Percentiles rank a stretch among this genome's conserved stretches.
Evolutionary conservation across 2,329 filamentous ascomycete species (phyloP).

Genomic region (Fusarium subglutinans): DNA sequence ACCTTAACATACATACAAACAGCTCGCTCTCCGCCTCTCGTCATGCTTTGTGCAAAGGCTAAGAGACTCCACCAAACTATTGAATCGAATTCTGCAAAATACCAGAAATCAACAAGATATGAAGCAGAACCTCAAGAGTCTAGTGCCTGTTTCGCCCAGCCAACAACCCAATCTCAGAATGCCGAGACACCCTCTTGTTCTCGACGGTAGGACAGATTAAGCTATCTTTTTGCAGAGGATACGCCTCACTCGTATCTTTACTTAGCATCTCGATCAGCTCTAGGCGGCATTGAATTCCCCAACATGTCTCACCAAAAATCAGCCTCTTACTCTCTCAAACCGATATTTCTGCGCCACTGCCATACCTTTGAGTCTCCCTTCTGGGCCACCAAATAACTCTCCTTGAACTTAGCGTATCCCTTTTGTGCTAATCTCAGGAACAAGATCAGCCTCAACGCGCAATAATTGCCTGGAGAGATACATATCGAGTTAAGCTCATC

Average conservation of each 20-base stretch:
- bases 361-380: slow-evolving; percentile 34
- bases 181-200: slow-evolving; percentile 29
- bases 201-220: slow-evolving; percentile 15
- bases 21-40: background rate
- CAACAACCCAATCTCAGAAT: slow-evolving; percentile 11
- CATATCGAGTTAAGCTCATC: slow-evolving; percentile 8
- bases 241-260: slow-evolving; percentile 27
- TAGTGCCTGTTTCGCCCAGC: slow-evolving; percentile 29
- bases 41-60: slow-evolving; percentile 15
- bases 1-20: background rate
- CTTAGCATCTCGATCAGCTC: background rate
- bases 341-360: slow-evolving; percentile 23
- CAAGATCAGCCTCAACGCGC: slow-evolving; percentile 12
- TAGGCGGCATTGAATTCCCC: slow-evolving; percentile 12
- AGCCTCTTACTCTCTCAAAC: slow-evolving; percentile 33
- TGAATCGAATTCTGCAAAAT: slow-evolving; percentile 7
- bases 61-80: slow-evolving; percentile 25
- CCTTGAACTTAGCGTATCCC: slow-evolving; percentile 9
- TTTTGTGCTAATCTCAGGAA: slow-evolving; percentile 19
- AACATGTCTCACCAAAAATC: slow-evolving; percentile 27
- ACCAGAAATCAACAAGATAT: background rate
- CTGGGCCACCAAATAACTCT: slow-evolving; percentile 1
- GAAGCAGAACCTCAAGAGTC: slow-evolving; percentile 2
- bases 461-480: background rate
- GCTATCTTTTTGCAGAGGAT: background rate